Evolutionary conservation across 2,329 filamentous ascomycete genomes (phyloP), one percentile per base, ranked within the genome.

Genomic region (Sporothrix brunneoviolacea): DNA sequence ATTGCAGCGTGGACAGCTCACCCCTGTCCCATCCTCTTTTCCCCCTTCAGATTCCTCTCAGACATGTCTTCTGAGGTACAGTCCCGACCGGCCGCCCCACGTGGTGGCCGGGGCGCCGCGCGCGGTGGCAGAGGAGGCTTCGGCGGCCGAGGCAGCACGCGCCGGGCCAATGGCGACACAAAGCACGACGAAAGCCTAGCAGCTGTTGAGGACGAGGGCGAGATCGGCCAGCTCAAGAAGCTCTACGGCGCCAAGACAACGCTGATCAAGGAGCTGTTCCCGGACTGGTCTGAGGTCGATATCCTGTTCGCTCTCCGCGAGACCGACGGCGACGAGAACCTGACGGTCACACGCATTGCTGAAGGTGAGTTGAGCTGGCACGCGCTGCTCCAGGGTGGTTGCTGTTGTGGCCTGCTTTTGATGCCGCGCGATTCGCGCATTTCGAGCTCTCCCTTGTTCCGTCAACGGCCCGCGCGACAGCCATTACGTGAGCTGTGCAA

Each of bases 11-110:
- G n/a, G n/a, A n/a, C n/a, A n/a, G n/a, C n/a, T n/a, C n/a, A n/a
- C n/a, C n/a, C 30, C 32, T 44, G 21, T 30, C 18, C 24, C 40
- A 19, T 38, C 36, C 21, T 33, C 28, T 37, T 24, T 19, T 36
- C 38, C 10, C 16, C 8, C 28, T 8, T 40, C 55, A 63, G 59
- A 63, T 66, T 64, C 64, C n/a, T 70, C 65, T 68, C 68, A 68
- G 72, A 74, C 36, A 97, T 97, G 93, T 95, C 91, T 79, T 95
- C 93, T 80, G 91, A 97, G 81, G 82, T 88, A 75, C 86, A 90
- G 78, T 80, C 86, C 73, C 82, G 91, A 79, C 80, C 86, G 68
- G 79, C 83, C 70, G 83, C 88, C 73, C 71, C 83, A 76, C 88
- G 91, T 74, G 91, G 91, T 73, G 86, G 57, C 48, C 55, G 93